Percentiles rank a stretch among this genome's conserved stretches.
Evolutionary conservation across 345 rosid genomes (phyloP).

Genomic region (Citrus hindsii): DNA sequence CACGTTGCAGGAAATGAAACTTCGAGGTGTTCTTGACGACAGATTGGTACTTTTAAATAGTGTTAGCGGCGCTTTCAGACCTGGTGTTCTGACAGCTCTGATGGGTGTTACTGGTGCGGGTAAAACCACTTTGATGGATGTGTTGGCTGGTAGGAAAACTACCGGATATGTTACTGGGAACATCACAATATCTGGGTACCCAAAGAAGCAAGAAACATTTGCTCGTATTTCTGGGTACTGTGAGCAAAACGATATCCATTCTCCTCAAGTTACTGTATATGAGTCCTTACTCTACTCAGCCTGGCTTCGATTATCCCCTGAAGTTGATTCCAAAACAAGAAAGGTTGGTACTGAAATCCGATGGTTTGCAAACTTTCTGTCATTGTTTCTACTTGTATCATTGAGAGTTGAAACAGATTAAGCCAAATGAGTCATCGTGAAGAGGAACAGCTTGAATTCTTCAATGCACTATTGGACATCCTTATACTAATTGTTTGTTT

Average conservation of each 20-base stretch:
- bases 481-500: no score
- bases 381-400: no score
- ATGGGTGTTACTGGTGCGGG: conserved; percentile 90
- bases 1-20: conserved; percentile 49
- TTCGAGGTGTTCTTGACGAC: conserved; percentile 53
- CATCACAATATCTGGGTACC: conserved; percentile 66
- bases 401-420: no score
- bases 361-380: no score
- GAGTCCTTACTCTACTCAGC: conserved; percentile 79
- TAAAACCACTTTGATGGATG: conserved; percentile 87
- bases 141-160: conserved; percentile 81
- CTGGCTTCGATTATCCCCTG: conserved; percentile 63
- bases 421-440: no score
- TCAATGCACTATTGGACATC: neutral
- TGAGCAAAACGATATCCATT: conserved; percentile 75
- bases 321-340: conserved; percentile 46
- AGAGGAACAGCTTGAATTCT: neutral
- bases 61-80: conserved; percentile 77
- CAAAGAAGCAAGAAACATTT: conserved; percentile 76
- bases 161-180: conserved; percentile 71
- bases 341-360: conserved; percentile 37
- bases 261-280: conserved; percentile 73
- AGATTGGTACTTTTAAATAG: conserved; percentile 61
- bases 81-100: conserved; percentile 78
- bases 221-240: conserved; percentile 81